phyloP scores from a whole-genome alignment of 805 yeast genomes.

The Lachancea thermotolerans region DNA sequence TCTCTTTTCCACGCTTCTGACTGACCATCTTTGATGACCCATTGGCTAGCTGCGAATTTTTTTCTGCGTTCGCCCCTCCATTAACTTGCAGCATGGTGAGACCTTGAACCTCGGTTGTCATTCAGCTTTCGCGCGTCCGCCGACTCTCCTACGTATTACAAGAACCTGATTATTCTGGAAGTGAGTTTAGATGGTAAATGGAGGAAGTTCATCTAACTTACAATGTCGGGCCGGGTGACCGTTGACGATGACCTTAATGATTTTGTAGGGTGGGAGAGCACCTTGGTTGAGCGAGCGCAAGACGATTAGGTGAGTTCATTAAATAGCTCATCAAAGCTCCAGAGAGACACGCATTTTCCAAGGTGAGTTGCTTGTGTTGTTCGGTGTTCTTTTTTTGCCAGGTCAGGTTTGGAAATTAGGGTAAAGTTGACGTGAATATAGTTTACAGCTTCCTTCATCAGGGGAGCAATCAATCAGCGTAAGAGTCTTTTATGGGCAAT shows the following conservation, averaged over 20 bases:
- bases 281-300: too few species aligned
- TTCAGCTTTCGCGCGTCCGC: background rate
- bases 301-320: too few species aligned
- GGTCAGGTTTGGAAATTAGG: too few species aligned
- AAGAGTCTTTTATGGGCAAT: background rate
- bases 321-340: too few species aligned
- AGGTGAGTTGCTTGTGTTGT: too few species aligned
- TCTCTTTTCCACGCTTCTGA: background rate
- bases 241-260: too few species aligned
- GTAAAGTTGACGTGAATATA: too few species aligned
- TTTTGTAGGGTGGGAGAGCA: too few species aligned
- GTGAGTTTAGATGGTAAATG: background rate
- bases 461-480: background rate
- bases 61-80: background rate
- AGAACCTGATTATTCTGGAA: background rate
- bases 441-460: background rate
- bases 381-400: too few species aligned
- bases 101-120: slow-evolving; percentile 7
- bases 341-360: too few species aligned
- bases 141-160: background rate
- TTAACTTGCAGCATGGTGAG: slow-evolving; percentile 1
- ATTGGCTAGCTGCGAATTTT: background rate
- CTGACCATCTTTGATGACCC: background rate
- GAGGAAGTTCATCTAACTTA: background rate
- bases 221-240: too few species aligned